Evolutionary conservation across 176 grass and related monocot genomes (phyloP), one percentile per base, ranked within the genome.

Genomic region (Paspalum vaginatum): DNA sequence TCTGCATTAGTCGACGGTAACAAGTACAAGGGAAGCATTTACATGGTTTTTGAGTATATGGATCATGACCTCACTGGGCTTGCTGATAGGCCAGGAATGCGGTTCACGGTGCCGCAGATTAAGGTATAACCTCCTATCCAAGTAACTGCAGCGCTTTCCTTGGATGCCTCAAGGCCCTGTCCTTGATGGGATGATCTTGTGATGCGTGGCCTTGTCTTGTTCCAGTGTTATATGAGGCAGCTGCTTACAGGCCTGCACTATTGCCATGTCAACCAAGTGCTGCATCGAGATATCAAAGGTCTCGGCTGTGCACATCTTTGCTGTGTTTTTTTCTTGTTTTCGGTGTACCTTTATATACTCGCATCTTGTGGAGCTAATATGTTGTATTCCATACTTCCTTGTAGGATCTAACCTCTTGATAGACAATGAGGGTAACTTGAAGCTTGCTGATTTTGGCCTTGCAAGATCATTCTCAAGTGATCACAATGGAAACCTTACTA

Each of bases 261-360:
- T 91, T 99, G 96, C 54, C 96, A 99, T 84, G 79, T 93, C 50
- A 93, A 99, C 70, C 88, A 95, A 87, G 96, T 98, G 50, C 86
- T 98, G 20, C 96, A 98, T 89, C 88, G 96, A 59, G 96, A 98
- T 74, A 98, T 98, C 85, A 98, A 98, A 88, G 92, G 96, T 95
- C 17, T 47, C 55, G 4, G 37, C 48, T 51, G 60, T 65, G 11
- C 7, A 68, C 3, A 20, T 5, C 44, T 56, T 60, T 26, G 18
- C 39, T 24, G 9, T 7, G 0, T 25, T 49, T 61, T 32, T 58
- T 24, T 58, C 2, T 13, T 55, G 51, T 74, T 40, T 22, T 22
- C 17, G 13, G 24, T 43, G 40, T 58, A 13, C 24, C 6, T 26
- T 8, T 24, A 32, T 32, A 32, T 65, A 39, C 26, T 69, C 2